Base-by-base conservation (phyloP, 2,329 filamentous ascomycete species). In the Monascus ruber region DNA sequence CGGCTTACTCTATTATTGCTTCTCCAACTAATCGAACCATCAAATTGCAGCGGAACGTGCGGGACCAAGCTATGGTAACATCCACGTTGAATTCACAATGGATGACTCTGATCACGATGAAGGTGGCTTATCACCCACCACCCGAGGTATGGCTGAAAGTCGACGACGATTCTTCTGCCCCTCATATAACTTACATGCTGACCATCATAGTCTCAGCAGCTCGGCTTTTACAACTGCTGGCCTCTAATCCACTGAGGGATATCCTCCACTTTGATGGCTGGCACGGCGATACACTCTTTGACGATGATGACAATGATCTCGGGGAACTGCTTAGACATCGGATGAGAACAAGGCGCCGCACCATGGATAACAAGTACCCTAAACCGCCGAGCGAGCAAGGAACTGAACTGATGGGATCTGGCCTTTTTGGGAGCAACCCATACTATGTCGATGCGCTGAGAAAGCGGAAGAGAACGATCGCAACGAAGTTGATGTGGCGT, bases 361-460 rank as follows among this genome's bases (percentile, higher is more conserved):
- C 53, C 4, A 59, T 54, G 17, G 59, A 78, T 45, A 66, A 76
- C 34, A 88, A 88, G 17, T 35, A 35, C 43, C 85, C 88, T n/a
- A 83, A 83, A 50, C 78, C 94, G 0, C 89, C 89, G 0, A 94
- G 81, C 52, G 77, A 83, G 7, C 72, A 77, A 45, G 89, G 91
- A 5, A 70, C 63, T 36, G 76, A 81, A 49, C 66, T 96, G 44
- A 94, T 96, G 87, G 71, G 77, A 31, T 82, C 80, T 26, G 89
- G 89, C 1, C 70, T 69, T 2, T 96, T 95, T 63, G 89, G 89
- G 28, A 70, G 71, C 11, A 82, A 79, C 41, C 73, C 81, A 68
- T 50, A 68, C 66, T 47, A 71, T 62, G 43, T 69, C 54, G 44
- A 75, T 65, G 55, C 59, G 35, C 51, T 64, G 33, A 60, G 63